These are phyloP conservation scores for Tuber aestivum DNA, from an alignment of 495 filamentous ascomycete species.

Conservation along the genomic window DNA sequence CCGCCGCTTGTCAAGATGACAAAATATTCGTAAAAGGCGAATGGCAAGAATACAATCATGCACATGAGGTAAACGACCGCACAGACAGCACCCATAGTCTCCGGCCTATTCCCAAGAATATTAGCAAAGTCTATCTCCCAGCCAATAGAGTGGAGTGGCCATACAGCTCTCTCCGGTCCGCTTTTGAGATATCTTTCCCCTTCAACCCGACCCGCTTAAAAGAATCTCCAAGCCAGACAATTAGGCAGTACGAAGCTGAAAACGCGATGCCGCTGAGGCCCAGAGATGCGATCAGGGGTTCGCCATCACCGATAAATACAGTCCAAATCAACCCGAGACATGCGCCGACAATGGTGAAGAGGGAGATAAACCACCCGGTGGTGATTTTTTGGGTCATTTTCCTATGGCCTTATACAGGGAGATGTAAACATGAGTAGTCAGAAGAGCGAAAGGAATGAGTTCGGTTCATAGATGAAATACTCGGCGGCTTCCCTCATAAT, in stretches of 20 bases:
- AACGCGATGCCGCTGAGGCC: slow-evolving; percentile 84
- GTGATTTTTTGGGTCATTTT: slow-evolving; percentile 39
- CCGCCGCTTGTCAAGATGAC: slow-evolving; percentile 92
- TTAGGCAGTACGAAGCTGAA: slow-evolving; percentile 68
- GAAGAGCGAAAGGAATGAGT: neutral
- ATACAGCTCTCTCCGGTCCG: slow-evolving; percentile 65
- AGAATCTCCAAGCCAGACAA: slow-evolving; percentile 87
- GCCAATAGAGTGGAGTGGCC: slow-evolving; percentile 8
- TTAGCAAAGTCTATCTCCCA: slow-evolving; percentile 32
- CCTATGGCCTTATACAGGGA: neutral
- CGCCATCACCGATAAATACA: slow-evolving; percentile 77
- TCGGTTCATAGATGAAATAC: neutral
- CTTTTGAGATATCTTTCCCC: slow-evolving; percentile 83
- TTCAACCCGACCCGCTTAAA: slow-evolving; percentile 88
- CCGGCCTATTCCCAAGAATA: slow-evolving; percentile 55
- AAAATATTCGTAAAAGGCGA: slow-evolving; percentile 96
- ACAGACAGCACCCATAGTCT: slow-evolving; percentile 95
- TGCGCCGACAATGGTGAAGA: slow-evolving; percentile 61
- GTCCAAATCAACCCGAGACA: slow-evolving; percentile 71
- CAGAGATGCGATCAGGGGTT: slow-evolving; percentile 79
- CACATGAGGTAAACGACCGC: slow-evolving; percentile 84
- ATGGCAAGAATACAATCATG: slow-evolving; percentile 87
- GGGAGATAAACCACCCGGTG: slow-evolving; percentile 44
- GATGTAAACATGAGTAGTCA: slow-evolving; percentile 15
- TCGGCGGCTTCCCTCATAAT: neutral